Base-by-base conservation (phyloP, 1,284 basidiomycete species). In the Apiotrichum veenhuisii region DNA sequence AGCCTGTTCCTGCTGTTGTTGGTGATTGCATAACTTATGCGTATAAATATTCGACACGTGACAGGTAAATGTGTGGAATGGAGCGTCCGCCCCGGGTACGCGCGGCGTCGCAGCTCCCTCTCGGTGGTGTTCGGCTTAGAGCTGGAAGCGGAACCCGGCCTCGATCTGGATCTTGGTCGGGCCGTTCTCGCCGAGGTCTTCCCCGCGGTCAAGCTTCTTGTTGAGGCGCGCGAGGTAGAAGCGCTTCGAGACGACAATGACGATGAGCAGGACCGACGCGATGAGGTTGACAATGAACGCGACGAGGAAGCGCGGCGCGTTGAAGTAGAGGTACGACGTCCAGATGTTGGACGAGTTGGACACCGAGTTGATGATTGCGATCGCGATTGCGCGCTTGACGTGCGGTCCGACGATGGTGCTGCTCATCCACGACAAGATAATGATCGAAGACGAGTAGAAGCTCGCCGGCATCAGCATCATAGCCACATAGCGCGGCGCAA, bases 101-200 rank as follows among this genome's bases (percentile, higher is more conserved):
- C n/a, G n/a, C n/a, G n/a, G 30, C 30, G 30, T 30, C 30, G 7
- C 30, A 5, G 12, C 12, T 5, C 30, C 30, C 30, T 12, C 30
- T 30, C 12, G 30, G 30, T 7, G n/a, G n/a, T n/a, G n/a, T n/a
- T n/a, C 30, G 7, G 7, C 40, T 55, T 76, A 79, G 49, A 79
- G 68, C 63, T 74, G 73, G 62, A 75, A 78, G 57, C 67, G 66
- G 63, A 75, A 74, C 2, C 72, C 74, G 38, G 58, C 64, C 43
- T 64, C 66, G 46, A 72, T 58, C 62, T 77, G 75, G 17, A 68
- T 63, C 5, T 55, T 41, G 4, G 65, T 63, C 1, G 74, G 74
- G 17, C 75, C 75, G 14, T 64, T 62, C 25, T 43, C 49, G 10
- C 72, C 72, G 2, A 68, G 45, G 42, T 63, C 57, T 54, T 70